These are phyloP conservation scores for Vitis rotundifolia DNA, from an alignment of 164 flowering plant genomes.

Conservation along the genomic window DNA sequence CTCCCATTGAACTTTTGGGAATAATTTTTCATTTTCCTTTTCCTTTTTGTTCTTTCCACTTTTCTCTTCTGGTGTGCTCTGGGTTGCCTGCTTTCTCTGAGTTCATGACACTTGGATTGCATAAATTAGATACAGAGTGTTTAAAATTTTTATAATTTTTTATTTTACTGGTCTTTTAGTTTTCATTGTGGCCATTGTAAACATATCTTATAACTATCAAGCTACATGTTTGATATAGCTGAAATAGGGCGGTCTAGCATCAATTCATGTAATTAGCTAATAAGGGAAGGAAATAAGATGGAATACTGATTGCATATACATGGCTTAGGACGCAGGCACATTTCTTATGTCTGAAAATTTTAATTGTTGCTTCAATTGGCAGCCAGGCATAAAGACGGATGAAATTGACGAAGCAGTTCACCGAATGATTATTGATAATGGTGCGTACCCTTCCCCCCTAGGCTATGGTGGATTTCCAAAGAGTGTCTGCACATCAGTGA, in stretches of 20 bases:
- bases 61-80: neutral
- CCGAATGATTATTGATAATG: conserved; percentile 96
- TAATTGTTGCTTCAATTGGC: conserved; percentile 44
- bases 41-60: neutral
- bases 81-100: neutral
- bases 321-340: neutral
- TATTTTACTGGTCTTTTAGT: neutral
- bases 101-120: neutral
- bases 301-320: neutral
- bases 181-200: neutral
- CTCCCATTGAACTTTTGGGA: neutral
- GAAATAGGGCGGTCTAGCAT: neutral
- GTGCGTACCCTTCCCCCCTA: conserved; percentile 98
- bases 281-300: neutral
- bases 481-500: conserved; percentile 98
- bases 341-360: conserved; percentile 11
- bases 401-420: conserved; percentile 96
- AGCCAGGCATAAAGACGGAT: conserved; percentile 96
- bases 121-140: neutral
- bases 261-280: neutral
- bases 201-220: neutral
- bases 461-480: conserved; percentile 98
- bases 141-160: neutral
- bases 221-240: neutral
- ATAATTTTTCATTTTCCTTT: neutral